These are phyloP conservation scores for Boletus subparvulus DNA, from an alignment of 768 basidiomycete genomes.

Conservation along the genomic window DNA sequence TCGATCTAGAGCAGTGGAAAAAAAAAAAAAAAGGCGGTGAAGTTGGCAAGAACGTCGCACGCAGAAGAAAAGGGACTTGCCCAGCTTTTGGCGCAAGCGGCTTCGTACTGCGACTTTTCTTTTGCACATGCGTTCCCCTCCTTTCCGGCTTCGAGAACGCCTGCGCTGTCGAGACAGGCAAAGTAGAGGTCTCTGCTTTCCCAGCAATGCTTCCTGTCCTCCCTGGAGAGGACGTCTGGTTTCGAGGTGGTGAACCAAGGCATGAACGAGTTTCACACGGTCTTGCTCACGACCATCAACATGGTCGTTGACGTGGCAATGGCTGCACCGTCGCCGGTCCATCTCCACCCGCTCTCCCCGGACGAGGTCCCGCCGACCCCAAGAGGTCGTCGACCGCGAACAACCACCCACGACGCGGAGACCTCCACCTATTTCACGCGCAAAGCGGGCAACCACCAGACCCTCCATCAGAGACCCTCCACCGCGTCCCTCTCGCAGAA, in stretches of 20 bases:
- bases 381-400: constrained; percentile 50
- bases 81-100: constrained; percentile 86
- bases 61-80: constrained; percentile 44
- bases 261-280: constrained; percentile 23
- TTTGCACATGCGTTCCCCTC: constrained; percentile 58
- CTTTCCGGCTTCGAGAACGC: constrained; percentile 73
- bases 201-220: constrained; percentile 85
- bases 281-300: neutral
- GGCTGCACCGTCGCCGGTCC: constrained; percentile 45
- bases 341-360: constrained; percentile 70
- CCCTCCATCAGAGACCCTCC: constrained; percentile 29
- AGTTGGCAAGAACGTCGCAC: neutral
- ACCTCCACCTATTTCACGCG: constrained; percentile 43
- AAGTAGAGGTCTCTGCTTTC: constrained; percentile 82
- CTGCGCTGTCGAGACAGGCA: constrained; percentile 69
- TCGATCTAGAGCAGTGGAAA: constrained; percentile 59
- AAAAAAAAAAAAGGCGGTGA: neutral
- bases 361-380: constrained; percentile 45
- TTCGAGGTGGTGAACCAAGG: constrained; percentile 39
- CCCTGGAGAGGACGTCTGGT: constrained; percentile 46
- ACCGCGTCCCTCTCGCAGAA: constrained; percentile 37
- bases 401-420: constrained; percentile 31
- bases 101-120: constrained; percentile 61
- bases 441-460: constrained; percentile 37
- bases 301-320: constrained; percentile 17